Evolutionary conservation across 1,284 basidiomycete species (phyloP).

Genomic region (Cutaneotrichosporon sp.): DNA sequence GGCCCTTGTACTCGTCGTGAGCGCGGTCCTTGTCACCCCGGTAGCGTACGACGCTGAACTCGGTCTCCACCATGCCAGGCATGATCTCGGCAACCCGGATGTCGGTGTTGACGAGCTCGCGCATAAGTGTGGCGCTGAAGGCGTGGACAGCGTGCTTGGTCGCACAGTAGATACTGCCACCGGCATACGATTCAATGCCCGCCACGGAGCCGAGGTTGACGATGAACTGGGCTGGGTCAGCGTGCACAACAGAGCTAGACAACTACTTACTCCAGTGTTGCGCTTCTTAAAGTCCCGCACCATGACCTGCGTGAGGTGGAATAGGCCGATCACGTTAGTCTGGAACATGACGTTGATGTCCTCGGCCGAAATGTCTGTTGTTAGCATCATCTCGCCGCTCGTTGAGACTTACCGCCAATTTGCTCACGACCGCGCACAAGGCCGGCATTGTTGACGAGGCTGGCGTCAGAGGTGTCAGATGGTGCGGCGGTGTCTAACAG

Average conservation of each 20-base stretch:
- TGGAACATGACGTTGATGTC: constrained; percentile 70
- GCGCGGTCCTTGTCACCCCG: constrained; percentile 77
- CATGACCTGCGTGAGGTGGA: constrained; percentile 48
- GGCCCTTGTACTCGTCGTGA: constrained; percentile 82
- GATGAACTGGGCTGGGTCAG: constrained; percentile 60
- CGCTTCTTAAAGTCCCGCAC: constrained; percentile 80
- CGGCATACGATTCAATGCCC: constrained; percentile 85
- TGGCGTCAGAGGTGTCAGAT: constrained; percentile 18
- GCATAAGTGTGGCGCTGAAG: constrained; percentile 77
- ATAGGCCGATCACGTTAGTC: constrained; percentile 64
- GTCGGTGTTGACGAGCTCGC: constrained; percentile 83
- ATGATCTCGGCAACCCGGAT: constrained; percentile 90
- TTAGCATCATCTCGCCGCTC: not conserved
- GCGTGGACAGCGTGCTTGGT: constrained; percentile 70
- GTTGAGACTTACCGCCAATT: constrained; percentile 44
- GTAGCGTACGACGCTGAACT: constrained; percentile 83
- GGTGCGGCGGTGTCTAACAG: too few relatives aligned
- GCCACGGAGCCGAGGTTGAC: constrained; percentile 96
- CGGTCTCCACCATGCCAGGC: constrained; percentile 58
- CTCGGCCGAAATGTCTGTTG: constrained; percentile 40
- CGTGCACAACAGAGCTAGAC: not conserved
- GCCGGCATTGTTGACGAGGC: constrained; percentile 54
- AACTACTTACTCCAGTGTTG: constrained; percentile 62
- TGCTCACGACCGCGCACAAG: constrained; percentile 51
- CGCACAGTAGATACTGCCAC: constrained; percentile 63